phyloP scores from a whole-genome alignment of 805 yeast genomes.

The Metschnikowia reukaufii region DNA sequence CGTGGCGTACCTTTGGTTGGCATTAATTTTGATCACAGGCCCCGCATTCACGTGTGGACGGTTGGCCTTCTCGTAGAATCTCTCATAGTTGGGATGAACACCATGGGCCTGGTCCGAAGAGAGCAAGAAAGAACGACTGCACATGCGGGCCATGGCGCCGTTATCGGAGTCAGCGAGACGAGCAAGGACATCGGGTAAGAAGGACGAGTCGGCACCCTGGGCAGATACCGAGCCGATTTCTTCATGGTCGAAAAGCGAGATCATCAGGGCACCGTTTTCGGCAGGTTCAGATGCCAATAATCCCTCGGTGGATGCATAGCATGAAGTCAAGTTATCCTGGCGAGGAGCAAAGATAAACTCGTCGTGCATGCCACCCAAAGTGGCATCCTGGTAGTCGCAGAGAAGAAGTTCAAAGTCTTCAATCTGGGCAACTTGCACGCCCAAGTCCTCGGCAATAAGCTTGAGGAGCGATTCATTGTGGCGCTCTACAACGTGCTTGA shows the following conservation, averaged over 20 bases:
- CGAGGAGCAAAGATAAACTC: slow-evolving; percentile 93
- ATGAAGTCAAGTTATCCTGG: slow-evolving; percentile 85
- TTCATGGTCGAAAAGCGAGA: slow-evolving; percentile 92
- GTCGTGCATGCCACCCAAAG: slow-evolving; percentile 83
- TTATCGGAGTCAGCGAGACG: slow-evolving; percentile 51
- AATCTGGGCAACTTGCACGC: slow-evolving; percentile 53
- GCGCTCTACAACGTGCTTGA: slow-evolving; percentile 64
- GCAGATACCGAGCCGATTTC: slow-evolving; percentile 93
- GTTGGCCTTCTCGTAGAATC: slow-evolving; percentile 73
- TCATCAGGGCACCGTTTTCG: slow-evolving; percentile 63
- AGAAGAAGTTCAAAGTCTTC: slow-evolving; percentile 89
- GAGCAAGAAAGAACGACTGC: slow-evolving; percentile 64
- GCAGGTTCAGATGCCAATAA: slow-evolving; percentile 53
- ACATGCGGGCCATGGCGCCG: slow-evolving; percentile 51
- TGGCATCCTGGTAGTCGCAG: slow-evolving; percentile 80
- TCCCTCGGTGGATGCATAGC: slow-evolving; percentile 76
- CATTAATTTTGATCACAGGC: slow-evolving; percentile 90
- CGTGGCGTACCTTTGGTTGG: slow-evolving; percentile 94
- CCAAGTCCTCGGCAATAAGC: slow-evolving; percentile 65
- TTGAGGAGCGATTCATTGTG: slow-evolving; percentile 74
- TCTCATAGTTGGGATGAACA: slow-evolving; percentile 86
- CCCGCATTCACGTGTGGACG: slow-evolving; percentile 83
- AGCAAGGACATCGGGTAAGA: slow-evolving; percentile 73
- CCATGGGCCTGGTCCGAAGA: slow-evolving; percentile 98
- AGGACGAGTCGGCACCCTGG: slow-evolving; percentile 95